Percentiles rank a stretch among this genome's conserved stretches.
These are phyloP conservation scores for Podospora australis DNA, from an alignment of 495 filamentous ascomycete genomes.

Conservation along the genomic window DNA sequence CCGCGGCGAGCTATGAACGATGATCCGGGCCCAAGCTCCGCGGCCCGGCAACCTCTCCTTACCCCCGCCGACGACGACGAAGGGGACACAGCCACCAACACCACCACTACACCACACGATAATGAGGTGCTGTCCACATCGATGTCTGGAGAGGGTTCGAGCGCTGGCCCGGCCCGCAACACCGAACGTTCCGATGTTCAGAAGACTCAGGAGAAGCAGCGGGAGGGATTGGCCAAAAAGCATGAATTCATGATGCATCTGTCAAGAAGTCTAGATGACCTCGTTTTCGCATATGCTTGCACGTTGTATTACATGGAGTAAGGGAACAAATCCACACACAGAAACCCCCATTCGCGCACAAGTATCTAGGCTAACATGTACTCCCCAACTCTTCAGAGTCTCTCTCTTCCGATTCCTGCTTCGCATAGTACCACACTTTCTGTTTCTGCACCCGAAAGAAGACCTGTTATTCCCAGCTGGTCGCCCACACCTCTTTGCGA, in stretches of 20 bases:
- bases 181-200: no score
- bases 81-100: slow-evolving; percentile 24
- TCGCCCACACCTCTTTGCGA: slow-evolving; percentile 61
- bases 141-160: no score
- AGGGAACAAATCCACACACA: slow-evolving; percentile 19
- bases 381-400: slow-evolving; percentile 47
- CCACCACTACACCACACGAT: slow-evolving; percentile 14
- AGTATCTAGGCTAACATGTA: neutral
- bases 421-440: slow-evolving; percentile 63
- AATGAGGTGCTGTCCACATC: slow-evolving; percentile 18
- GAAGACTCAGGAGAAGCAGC: slow-evolving; percentile 18
- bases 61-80: slow-evolving; percentile 21
- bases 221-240: slow-evolving; percentile 48
- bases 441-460: slow-evolving; percentile 76
- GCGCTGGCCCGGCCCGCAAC: neutral
- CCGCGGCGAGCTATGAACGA: slow-evolving; percentile 56
- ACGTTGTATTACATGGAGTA: slow-evolving; percentile 90
- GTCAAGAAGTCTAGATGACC: slow-evolving; percentile 65
- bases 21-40: slow-evolving; percentile 54
- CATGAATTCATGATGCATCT: slow-evolving; percentile 62
- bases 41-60: slow-evolving; percentile 39
- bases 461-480: slow-evolving; percentile 54
- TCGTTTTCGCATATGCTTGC: slow-evolving; percentile 76
- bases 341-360: neutral
- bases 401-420: slow-evolving; percentile 67